phyloP scores from a whole-genome alignment of 441 rosid genomes.

The Flueggea neowawraea region DNA sequence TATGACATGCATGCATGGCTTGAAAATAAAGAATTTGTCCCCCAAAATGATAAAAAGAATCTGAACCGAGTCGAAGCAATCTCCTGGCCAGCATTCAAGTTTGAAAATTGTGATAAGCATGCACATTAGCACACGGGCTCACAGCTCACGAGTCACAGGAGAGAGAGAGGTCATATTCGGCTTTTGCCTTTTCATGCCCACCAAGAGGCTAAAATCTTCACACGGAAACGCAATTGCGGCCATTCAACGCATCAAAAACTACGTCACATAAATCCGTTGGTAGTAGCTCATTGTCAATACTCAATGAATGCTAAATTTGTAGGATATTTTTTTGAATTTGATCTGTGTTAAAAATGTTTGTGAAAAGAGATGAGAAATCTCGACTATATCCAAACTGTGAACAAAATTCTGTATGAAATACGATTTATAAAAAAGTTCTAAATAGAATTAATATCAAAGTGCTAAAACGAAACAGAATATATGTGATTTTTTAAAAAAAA shows the following conservation, averaged over 20 bases:
- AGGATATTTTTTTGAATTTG: no score
- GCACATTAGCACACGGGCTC: neutral
- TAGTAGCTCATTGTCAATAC: no score
- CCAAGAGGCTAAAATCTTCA: slow-evolving; percentile 22
- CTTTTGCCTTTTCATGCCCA: slow-evolving; percentile 19
- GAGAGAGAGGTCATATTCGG: neutral
- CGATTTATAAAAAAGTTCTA: no score
- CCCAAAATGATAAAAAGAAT: slow-evolving; percentile 5
- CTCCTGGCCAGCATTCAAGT: neutral
- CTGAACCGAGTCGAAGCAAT: neutral
- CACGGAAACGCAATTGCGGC: slow-evolving; percentile 12
- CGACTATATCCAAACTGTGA: no score
- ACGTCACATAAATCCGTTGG: neutral
- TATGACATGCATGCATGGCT: slow-evolving; percentile 13
- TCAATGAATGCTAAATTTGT: no score
- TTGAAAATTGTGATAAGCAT: slow-evolving; percentile 12
- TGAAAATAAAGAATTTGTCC: slow-evolving; percentile 20
- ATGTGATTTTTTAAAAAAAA: no score
- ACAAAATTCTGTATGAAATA: no score
- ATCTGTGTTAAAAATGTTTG: no score
- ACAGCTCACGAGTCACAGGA: neutral
- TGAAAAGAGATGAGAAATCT: no score
- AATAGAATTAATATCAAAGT: no score
- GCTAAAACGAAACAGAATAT: no score
- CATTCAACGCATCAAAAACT: slow-evolving; percentile 12